Base-by-base conservation (phyloP, 2,329 filamentous ascomycete species). In the Aspergillus glaucus region DNA sequence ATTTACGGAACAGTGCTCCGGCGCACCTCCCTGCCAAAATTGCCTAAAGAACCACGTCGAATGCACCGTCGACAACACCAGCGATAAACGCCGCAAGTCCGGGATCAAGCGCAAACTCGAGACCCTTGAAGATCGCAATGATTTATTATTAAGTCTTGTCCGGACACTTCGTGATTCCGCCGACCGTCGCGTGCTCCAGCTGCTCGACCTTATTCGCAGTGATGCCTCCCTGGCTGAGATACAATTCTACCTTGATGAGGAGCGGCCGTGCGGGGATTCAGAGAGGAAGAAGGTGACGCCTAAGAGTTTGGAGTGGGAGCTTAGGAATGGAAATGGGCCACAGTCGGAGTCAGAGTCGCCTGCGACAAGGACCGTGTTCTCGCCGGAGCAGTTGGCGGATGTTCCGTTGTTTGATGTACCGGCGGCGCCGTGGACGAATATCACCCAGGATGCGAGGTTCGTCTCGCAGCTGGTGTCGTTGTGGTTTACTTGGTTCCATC, bases 391-490 rank as follows among this genome's bases (percentile, higher is more conserved):
- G 8, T 41, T 58, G 7, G 53, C 53, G 2, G 59, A 58, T 32
- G 47, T 50, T 3, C 55, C 58, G 5, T 46, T 53, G 3, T 58
- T 59, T 39, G 51, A 49, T 6, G 62, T 66, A 3, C 59, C 59
- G 2, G 61, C 63, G 8, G 42, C 32, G 1, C 64, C 63, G 3
- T 68, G 65, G 65, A 66, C 63, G 2, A 54, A 22, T 2, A 43
- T 66, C 14, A 53, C 52, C 4, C 45, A 46, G 9, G 56, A 65
- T 45, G 51, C 61, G 24, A 56, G 56, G 10, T 50, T 64, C 14
- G 62, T 67, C 1, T 67, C 65, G 6, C 60, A 65, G 39, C 45
- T 68, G n/a, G 46, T 67, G 2, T 64, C 62, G 19, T 42, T 63
- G 6, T 63, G 61, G 62, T 57, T 66, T 39, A 63, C 61, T 2